Evolutionary conservation across 257 asterid genomes (phyloP).

Genomic region (Solanum piurae): DNA sequence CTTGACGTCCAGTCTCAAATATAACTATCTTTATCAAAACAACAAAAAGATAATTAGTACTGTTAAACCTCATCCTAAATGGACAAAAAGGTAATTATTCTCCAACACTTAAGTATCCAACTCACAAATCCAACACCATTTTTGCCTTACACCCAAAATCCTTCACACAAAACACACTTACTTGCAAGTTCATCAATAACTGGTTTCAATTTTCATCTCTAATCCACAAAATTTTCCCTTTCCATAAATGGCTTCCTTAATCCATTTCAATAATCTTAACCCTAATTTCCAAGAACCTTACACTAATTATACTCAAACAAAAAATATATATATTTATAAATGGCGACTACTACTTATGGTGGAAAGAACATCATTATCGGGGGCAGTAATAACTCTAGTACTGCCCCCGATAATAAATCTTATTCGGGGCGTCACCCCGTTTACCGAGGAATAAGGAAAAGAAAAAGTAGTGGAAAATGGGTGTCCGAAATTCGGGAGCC

Average conservation of each 20-base stretch:
- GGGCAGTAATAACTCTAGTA: background rate
- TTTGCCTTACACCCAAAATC: constrained; percentile 51
- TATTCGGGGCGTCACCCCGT: constrained; percentile 23
- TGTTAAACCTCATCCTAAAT: background rate
- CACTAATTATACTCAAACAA: background rate
- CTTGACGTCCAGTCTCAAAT: background rate
- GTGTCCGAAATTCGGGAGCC: constrained; percentile 4
- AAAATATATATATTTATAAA: background rate
- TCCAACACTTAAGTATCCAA: constrained; percentile 23
- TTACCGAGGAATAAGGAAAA: constrained; percentile 50
- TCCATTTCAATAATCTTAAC: background rate
- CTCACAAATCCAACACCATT: constrained; percentile 36
- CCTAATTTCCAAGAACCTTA: background rate
- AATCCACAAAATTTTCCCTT: background rate
- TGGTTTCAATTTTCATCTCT: constrained; percentile 16
- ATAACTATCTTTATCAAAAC: background rate
- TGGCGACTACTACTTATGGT: constrained; percentile 17
- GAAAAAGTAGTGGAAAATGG: constrained; percentile 12
- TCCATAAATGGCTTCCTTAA: constrained; percentile 42
- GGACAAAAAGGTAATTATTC: background rate
- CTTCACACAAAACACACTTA: constrained; percentile 2
- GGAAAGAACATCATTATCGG: background rate
- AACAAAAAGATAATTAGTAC: background rate
- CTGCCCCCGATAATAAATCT: background rate
- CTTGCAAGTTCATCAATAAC: constrained; percentile 19